Conservation (phyloP, 768 basidiomycete species). For the Ephemerocybe angulata region DNA sequence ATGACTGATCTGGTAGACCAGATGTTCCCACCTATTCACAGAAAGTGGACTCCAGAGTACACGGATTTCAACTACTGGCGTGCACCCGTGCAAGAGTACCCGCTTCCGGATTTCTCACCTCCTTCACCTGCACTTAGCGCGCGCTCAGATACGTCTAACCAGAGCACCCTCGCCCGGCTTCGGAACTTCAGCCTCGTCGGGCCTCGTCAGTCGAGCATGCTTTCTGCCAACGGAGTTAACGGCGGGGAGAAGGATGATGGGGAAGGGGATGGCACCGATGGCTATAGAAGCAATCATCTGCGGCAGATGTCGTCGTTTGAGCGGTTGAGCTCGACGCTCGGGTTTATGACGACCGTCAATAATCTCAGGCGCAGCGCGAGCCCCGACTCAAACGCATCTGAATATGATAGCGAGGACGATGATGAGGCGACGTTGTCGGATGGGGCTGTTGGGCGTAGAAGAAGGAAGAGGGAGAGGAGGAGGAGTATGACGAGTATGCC, state of each 20-base stretch:
- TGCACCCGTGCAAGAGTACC: slow-evolving; percentile 67
- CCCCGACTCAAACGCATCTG: slow-evolving; percentile 49
- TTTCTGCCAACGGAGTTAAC: background rate
- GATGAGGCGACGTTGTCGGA: slow-evolving; percentile 41
- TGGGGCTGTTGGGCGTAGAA: slow-evolving; percentile 29
- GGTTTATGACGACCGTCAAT: slow-evolving; percentile 38
- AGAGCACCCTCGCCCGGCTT: slow-evolving; percentile 68
- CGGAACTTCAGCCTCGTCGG: slow-evolving; percentile 77
- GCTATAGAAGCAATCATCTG: slow-evolving; percentile 40
- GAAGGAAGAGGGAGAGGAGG: slow-evolving; percentile 39
- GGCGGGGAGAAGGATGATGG: slow-evolving; percentile 1
- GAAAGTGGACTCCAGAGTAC: slow-evolving; percentile 84
- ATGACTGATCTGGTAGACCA: slow-evolving; percentile 99
- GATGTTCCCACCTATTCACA: slow-evolving; percentile 96
- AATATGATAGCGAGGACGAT: slow-evolving; percentile 47
- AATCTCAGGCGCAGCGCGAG: slow-evolving; percentile 45
- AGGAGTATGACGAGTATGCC: slow-evolving; percentile 84
- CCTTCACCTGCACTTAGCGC: slow-evolving; percentile 94
- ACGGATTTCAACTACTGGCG: slow-evolving; percentile 99
- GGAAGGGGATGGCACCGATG: slow-evolving; percentile 13
- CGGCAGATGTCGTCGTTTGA: slow-evolving; percentile 79
- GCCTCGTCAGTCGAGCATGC: slow-evolving; percentile 1
- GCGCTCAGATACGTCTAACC: slow-evolving; percentile 80
- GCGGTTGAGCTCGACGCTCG: slow-evolving; percentile 58
- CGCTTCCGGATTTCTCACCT: slow-evolving; percentile 76